Conservation (phyloP, 225 moss, liverwort and hornwort species). For the Marchantia polymorpha region DNA sequence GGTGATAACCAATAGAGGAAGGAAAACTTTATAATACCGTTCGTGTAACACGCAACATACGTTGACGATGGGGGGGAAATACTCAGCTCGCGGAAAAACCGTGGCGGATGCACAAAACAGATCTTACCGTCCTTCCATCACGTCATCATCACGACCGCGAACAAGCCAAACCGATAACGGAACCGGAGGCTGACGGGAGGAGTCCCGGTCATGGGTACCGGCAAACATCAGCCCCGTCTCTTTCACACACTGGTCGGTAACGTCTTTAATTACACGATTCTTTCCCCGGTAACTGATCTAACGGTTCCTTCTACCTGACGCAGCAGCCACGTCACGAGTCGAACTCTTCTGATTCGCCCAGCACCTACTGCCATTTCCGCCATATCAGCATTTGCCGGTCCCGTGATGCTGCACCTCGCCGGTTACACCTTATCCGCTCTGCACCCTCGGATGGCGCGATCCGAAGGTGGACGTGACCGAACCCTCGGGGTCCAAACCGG, state of each 20-base stretch:
- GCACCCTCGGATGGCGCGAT: background rate
- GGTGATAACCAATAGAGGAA: no score
- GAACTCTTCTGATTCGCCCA: background rate
- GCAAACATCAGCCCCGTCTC: background rate
- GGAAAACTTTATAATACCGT: no score
- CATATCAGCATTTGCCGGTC: slow-evolving; percentile 15
- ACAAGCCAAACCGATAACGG: background rate
- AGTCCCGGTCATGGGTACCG: slow-evolving; percentile 12
- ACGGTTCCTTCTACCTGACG: slow-evolving; percentile 18
- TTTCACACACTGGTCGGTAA: slow-evolving; percentile 14
- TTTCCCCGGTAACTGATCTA: slow-evolving; percentile 28
- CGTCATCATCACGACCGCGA: background rate
- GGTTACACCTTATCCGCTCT: slow-evolving; percentile 12
- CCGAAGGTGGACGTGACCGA: background rate
- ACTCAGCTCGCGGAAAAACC: background rate
- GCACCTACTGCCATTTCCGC: slow-evolving; percentile 1
- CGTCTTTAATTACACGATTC: slow-evolving; percentile 8
- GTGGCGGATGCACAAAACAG: background rate
- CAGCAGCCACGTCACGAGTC: slow-evolving; percentile 1
- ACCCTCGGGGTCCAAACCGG: slow-evolving; percentile 2
- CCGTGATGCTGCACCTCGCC: background rate
- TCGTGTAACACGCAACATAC: no score
- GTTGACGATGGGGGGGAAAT: background rate
- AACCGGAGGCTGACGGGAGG: slow-evolving; percentile 15
- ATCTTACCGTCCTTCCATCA: background rate